Evolutionary conservation across 371 early-diverging fungal genomes (phyloP).

Genomic region (Synchytrium microbalum): DNA sequence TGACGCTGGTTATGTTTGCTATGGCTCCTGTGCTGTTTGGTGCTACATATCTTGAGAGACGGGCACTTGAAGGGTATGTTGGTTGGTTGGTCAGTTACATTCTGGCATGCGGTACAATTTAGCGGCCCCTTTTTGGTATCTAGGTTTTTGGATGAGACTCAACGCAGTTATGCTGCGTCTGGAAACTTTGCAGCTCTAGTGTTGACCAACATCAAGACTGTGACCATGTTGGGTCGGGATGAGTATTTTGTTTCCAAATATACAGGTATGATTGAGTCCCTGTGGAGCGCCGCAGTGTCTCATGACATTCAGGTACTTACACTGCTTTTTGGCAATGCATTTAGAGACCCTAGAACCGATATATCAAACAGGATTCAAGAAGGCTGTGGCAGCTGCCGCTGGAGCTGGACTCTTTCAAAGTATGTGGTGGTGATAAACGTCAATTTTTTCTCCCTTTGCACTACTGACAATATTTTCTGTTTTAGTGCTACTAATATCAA

Average conservation of each 20-base stretch:
- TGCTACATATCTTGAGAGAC: slow-evolving; percentile 1
- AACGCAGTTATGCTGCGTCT: not conserved
- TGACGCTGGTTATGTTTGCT: slow-evolving; percentile 53
- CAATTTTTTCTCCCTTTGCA: no score
- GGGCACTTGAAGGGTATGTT: not conserved
- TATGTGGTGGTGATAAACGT: no score
- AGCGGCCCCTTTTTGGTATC: no score
- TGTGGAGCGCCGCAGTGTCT: not conserved
- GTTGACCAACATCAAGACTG: not conserved
- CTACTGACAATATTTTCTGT: no score
- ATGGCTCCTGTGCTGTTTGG: not conserved
- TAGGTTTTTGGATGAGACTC: not conserved
- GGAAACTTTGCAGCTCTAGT: not conserved
- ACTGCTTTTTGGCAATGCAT: not conserved
- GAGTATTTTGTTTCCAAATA: not conserved
- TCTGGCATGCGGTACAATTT: no score
- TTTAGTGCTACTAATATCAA: slow-evolving; percentile 3
- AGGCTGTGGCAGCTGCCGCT: not conserved
- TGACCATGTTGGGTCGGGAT: not conserved
- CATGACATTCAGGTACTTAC: not conserved
- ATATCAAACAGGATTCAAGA: not conserved
- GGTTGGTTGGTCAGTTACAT: no score
- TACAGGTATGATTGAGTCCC: not conserved
- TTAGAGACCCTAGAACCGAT: not conserved
- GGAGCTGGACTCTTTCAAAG: not conserved